Evolutionary conservation across 805 yeast species (phyloP), one percentile per base, ranked within the genome.

Genomic region (Metschnikowia orientalis): DNA sequence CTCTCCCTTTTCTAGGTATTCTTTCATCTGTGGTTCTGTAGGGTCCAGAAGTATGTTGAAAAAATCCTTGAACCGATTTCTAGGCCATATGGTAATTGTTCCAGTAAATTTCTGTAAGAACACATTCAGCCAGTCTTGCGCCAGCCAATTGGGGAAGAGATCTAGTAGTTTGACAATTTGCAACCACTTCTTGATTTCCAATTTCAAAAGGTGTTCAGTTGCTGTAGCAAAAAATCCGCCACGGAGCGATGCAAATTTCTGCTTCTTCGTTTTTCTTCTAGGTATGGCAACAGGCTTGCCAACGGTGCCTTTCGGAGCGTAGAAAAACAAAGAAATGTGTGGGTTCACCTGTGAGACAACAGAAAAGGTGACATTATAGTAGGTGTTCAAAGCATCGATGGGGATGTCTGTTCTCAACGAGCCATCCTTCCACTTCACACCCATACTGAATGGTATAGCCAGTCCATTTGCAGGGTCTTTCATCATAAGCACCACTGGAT

Each of bases 261-360:
- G 58, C 12, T 43, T 49, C 18, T 46, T 39, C 5, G 67, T 60
- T 30, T 56, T 57, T 0, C 81, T 69, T 31, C 68, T 67, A 0
- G 68, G 48, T 9, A 73, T 59, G 1, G 81, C 70, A 14, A 84
- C 85, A 0, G 94, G 94, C 36, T 81, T 65, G 0, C 94, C 94
- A 11, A 83, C 83, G 2, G 85, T 77, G 1, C 94, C 94, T 45
- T 79, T 71, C 15, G 90, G 87, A 6, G 87, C 82, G 51, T 74
- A 83, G 48, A 79, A 80, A 57, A 84, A 83, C 13, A 84, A 61
- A 28, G 82, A 71, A 19, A 83, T 80, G 53, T 83, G 94, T 1
- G 94, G 92, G 53, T 84, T 83, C 6, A 83, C 90, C 59, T 83
- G 94, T 12, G 87, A 78, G 12, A 84, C 92, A 24, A 83, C 67